Evolutionary conservation across 345 rosid genomes (phyloP).

Genomic region (Physaria fendleri): DNA sequence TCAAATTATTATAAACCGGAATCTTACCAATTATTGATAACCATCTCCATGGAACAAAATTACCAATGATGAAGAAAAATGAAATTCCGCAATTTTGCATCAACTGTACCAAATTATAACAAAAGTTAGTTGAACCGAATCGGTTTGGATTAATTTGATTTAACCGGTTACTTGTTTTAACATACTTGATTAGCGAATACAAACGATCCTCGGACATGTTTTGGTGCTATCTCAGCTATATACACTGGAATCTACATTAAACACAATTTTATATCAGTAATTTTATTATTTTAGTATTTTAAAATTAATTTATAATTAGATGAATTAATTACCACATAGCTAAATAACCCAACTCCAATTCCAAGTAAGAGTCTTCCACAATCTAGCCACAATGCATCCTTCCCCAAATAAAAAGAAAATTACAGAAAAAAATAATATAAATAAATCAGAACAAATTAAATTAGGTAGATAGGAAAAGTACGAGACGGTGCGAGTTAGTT

Average conservation of each 20-base stretch:
- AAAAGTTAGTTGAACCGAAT: background rate
- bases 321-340: constrained; percentile 37
- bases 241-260: constrained; percentile 30
- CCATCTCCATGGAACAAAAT: constrained; percentile 28
- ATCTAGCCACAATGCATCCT: constrained; percentile 36
- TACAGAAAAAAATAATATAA: background rate
- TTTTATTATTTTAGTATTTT: background rate
- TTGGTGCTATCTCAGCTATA: constrained; percentile 38
- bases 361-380: constrained; percentile 41
- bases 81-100: constrained; percentile 35
- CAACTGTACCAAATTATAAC: constrained; percentile 26
- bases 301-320: background rate
- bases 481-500: too few relatives aligned
- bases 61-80: constrained; percentile 29
- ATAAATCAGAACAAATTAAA: background rate
- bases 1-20: too few relatives aligned
- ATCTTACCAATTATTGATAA: constrained; percentile 30
- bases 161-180: background rate
- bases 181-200: constrained; percentile 35
- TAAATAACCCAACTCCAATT: constrained; percentile 32
- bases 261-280: background rate
- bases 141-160: background rate
- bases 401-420: background rate
- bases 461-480: background rate
- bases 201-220: constrained; percentile 40